phyloP scores from a whole-genome alignment of 495 filamentous ascomycete species.

The Annulohypoxylon moriforme region DNA sequence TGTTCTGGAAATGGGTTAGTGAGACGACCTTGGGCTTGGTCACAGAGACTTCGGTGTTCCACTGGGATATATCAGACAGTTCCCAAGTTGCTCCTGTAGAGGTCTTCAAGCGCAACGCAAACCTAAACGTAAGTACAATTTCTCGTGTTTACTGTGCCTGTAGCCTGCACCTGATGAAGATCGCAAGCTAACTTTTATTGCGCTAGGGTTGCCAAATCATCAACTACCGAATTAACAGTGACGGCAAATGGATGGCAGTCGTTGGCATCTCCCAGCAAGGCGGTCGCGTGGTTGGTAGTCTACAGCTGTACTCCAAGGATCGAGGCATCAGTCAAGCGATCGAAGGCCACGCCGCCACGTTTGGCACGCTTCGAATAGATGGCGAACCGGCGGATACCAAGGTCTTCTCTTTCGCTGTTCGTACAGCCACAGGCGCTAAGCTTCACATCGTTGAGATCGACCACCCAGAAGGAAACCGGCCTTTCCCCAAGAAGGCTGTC shows the following conservation, averaged over 20 bases:
- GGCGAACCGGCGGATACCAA: conserved; percentile 91
- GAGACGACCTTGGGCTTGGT: conserved; percentile 87
- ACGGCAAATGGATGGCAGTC: conserved; percentile 98
- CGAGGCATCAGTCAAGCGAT: conserved; percentile 97
- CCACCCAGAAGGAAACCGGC: conserved; percentile 85
- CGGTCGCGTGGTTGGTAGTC: conserved; percentile 91
- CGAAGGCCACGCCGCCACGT: conserved; percentile 96
- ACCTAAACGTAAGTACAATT: conserved; percentile 76
- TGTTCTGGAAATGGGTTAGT: conserved; percentile 99
- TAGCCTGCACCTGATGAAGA: neutral
- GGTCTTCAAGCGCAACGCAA: conserved; percentile 90
- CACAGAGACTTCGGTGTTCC: conserved; percentile 89
- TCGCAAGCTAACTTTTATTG: conserved; percentile 36
- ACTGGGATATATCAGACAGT: conserved; percentile 94
- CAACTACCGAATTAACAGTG: conserved; percentile 96
- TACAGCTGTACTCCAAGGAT: conserved; percentile 97
- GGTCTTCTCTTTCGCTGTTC: conserved; percentile 95
- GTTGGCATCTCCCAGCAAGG: conserved; percentile 94
- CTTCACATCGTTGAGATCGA: conserved; percentile 98
- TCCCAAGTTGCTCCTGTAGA: conserved; percentile 82
- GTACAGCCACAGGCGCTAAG: conserved; percentile 88
- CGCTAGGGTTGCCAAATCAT: conserved; percentile 93
- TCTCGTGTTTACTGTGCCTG: neutral
- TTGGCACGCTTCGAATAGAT: conserved; percentile 88
- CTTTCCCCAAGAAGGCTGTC: conserved; percentile 92